Evolutionary conservation across 345 rosid genomes (phyloP), one percentile per base, ranked within the genome.

Genomic region (Populus ilicifolia): DNA sequence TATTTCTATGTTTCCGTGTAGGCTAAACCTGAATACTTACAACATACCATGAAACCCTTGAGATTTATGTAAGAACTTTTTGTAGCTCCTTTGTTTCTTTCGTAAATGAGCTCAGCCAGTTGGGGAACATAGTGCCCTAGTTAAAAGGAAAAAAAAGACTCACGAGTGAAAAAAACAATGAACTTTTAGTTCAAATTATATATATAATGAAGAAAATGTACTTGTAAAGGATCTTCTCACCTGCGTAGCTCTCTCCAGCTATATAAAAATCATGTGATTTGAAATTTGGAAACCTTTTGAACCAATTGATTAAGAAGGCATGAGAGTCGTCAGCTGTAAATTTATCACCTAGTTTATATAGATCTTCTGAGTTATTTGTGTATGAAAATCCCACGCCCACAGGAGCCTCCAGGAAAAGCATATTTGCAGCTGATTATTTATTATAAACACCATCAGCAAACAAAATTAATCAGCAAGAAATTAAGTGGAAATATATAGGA

Each of bases 111-210:
- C 75, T 93, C 89, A 23, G 96, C 90, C 10, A 93, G 91, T 71
- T 93, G 96, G n/a, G 96, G 96, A 76, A 87, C 96, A 81, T 90
- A 91, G 63, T 93, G 96, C 74, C 98, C 98, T 92, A 50, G 44
- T 12, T 46, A 46, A 14, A 46, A 14, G 16, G 11, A 0, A 10
- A 41, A 10, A 33, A 2, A 12, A 41, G 44, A 41, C 10, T 41
- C 14, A 10, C 0, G 12, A 0, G 44, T 41, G n/a, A 27, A 7
- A 41, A 3, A 41, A 41, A 41, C 44, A 41, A 41, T 41, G 44
- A 41, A 13, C 44, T 41, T 41, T 41, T 12, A 1, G 44, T 41
- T 41, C 13, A 41, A 10, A 41, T 41, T 41, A 33, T 33, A 33
- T 33, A 33, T 10, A 16, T 17, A 10, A 38, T 10, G 13, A 54